Base-by-base conservation (phyloP, 2,329 filamentous ascomycete genomes). In the Pestalotiopsis sp. region DNA sequence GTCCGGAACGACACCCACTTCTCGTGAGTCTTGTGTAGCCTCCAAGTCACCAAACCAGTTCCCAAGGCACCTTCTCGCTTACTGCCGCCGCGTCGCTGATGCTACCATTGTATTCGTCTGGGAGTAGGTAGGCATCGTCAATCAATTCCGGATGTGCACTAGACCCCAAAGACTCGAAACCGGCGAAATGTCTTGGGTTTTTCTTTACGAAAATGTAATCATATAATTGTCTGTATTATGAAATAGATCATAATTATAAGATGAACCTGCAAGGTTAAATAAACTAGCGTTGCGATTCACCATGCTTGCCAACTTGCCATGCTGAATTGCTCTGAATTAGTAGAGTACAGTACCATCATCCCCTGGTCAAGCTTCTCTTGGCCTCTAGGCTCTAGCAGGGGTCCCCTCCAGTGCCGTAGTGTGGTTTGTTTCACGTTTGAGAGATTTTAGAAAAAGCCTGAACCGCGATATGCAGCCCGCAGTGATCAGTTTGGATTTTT, bases 361-460 rank as follows among this genome's bases (percentile, higher is more conserved):
- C 31, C 31, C 31, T 36, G 31, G 31, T 36, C 31, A 36, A 36
- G 31, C 31, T 36, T 36, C 31, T 36, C 31, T 36, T 36, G 31
- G 31, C 45, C 45, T 23, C 45, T 52, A 9, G 45, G 17, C 17
- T n/a, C 17, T 17, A n/a, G 45, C 45, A 17, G 20, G 14, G 17
- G 6, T 4, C 45, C 45, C 45, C 20, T n/a, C 45, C 20, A 20
- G 17, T n/a, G 45, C 23, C 57, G 11, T 59, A 36, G 31, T 36
- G n/a, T 12, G 57, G 23, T 59, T 31, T 13, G 59, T 62, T 62
- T 62, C 59, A 62, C 36, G 59, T 62, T 62, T 38, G 45, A 52
- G 45, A 52, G 45, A 52, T 52, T 52, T 52, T 52, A n/a, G 17
- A n/a, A 52, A 20, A 52, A 20, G 45, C 45, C 17, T 23, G 45